Evolutionary conservation across 768 basidiomycete species (phyloP).

Genomic region (Mrakia frigida): DNA sequence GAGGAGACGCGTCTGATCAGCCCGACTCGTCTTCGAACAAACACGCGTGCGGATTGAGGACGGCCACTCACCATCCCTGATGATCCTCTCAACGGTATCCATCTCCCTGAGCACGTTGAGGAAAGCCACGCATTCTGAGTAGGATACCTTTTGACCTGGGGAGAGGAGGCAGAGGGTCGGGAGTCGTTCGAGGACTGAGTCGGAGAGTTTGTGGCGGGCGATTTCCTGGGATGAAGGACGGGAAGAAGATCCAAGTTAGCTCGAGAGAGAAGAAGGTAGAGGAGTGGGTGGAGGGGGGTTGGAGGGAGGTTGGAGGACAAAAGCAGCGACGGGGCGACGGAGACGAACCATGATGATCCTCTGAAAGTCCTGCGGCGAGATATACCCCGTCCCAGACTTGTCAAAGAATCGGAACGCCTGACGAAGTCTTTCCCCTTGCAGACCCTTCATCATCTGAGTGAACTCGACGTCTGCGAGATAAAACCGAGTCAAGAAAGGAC

Average conservation of each 20-base stretch:
- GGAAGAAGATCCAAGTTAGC: background rate
- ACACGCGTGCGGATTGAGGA: too few relatives aligned
- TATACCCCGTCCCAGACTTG: constrained; percentile 84
- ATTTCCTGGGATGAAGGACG: constrained; percentile 64
- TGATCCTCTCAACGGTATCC: constrained; percentile 88
- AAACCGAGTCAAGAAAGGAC: background rate
- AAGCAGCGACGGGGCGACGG: background rate
- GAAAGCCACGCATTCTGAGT: constrained; percentile 94
- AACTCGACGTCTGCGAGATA: constrained; percentile 77
- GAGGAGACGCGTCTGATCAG: background rate
- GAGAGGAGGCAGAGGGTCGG: constrained; percentile 86
- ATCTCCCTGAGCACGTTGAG: constrained; percentile 90
- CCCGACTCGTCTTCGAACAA: background rate
- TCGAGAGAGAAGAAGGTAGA: background rate
- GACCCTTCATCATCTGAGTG: constrained; percentile 88
- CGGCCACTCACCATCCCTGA: constrained; percentile 31
- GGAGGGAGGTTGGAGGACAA: background rate
- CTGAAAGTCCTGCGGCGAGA: constrained; percentile 88
- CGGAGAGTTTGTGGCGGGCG: constrained; percentile 93
- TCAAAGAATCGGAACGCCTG: constrained; percentile 94
- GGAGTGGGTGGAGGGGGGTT: background rate
- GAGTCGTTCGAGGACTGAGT: constrained; percentile 82
- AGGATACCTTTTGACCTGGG: constrained; percentile 84
- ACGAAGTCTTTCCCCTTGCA: constrained; percentile 93
- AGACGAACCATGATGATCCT: constrained; percentile 77